Evolutionary conservation across 176 grass and related monocot species (phyloP), one percentile per base, ranked within the genome.

Genomic region (Pontederia crassipes): DNA sequence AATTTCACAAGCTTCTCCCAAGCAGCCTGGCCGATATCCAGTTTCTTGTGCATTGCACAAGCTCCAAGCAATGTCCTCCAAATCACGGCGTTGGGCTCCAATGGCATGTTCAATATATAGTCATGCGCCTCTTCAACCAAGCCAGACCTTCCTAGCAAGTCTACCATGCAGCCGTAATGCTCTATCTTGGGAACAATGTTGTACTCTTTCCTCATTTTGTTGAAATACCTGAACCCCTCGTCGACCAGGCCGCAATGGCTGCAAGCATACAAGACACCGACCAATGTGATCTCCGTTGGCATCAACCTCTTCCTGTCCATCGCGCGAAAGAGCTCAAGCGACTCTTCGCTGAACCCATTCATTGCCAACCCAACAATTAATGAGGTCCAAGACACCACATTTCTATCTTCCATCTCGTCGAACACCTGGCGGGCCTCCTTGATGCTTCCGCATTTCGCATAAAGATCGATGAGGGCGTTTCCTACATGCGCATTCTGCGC

Each of bases 11-110:
- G 73, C 18, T 27, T 69, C 12, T 40, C 52, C 90, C 90, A 95
- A 51, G 82, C 82, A 35, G 55, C 70, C 68, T 86, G 75, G 61
- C 86, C 90, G 11, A 89, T 68, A 10, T 74, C 82, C 64, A 89
- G 17, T 70, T 79, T 79, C 74, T 89, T 95, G 64, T 86, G 80
- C 90, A 95, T 86, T 8, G 82, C 69, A 59, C 90, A 95, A 17
- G 90, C 74, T 62, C 90, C 86, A 45, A 95, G 68, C 75, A 95
- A 65, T 59, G 90, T 95, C 66, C 86, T 74, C 90, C 90, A 95
- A 40, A 95, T 65, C 15, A 89, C 77, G 0, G 69, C 83, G 40
- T 83, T 89, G 9, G 86, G 83, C 58, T 87, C 72, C 66, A 79
- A 46, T 9, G 86, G 82, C 90, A 95, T 86, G 49, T 74, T 84